Percentiles rank a stretch among this genome's conserved stretches.
These are phyloP conservation scores for Populus ilicifolia DNA, from an alignment of 345 rosid genomes.

Conservation along the genomic window DNA sequence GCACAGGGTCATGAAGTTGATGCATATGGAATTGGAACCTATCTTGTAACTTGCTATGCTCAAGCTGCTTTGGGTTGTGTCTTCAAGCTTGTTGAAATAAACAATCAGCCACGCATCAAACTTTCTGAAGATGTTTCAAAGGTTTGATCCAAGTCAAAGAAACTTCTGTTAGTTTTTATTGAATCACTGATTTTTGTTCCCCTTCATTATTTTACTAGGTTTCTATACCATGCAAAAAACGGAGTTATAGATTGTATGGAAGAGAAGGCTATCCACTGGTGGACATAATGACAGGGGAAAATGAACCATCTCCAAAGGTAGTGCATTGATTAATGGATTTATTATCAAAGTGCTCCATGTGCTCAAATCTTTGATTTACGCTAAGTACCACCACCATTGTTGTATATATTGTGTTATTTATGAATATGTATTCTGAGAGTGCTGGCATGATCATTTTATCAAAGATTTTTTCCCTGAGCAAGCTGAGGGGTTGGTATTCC, in stretches of 20 bases:
- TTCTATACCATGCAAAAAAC: conserved; percentile 89
- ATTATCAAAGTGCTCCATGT: neutral
- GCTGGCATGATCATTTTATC: neutral
- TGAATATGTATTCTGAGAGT: neutral
- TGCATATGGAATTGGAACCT: conserved; percentile 88
- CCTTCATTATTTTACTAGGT: conserved; percentile 43
- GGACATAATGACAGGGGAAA: conserved; percentile 91
- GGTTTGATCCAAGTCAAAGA: conserved; percentile 37
- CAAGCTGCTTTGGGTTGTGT: conserved; percentile 98
- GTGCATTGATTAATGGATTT: neutral
- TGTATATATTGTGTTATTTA: neutral
- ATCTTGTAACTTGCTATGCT: conserved; percentile 88
- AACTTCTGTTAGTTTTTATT: neutral
- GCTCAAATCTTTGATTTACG: neutral
- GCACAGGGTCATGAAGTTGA: conserved; percentile 89
- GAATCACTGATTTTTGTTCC: neutral
- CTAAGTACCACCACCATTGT: neutral
- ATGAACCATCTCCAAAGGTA: conserved; percentile 87
- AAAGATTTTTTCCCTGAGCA: neutral
- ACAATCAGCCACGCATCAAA: conserved; percentile 86
- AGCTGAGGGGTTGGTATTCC: neutral
- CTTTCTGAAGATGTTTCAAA: conserved; percentile 98
- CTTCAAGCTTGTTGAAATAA: conserved; percentile 95
- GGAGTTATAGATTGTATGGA: conserved; percentile 71
- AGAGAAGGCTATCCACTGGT: conserved; percentile 90